Base-by-base conservation (phyloP, 2,329 filamentous ascomycete species). In the Exophiala alcalophila region DNA sequence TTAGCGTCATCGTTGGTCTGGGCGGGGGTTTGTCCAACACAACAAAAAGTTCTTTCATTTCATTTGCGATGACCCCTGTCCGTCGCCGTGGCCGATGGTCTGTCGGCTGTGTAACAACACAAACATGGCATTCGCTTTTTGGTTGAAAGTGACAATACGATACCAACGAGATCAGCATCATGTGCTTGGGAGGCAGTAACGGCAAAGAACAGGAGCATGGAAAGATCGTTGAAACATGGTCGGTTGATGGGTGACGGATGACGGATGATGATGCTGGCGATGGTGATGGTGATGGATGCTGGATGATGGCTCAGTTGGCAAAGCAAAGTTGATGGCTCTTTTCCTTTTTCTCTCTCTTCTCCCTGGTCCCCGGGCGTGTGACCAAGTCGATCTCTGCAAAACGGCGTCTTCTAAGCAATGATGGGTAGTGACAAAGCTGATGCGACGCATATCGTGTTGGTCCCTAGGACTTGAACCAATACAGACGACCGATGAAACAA, bases 1-100 rank as follows among this genome's bases (percentile, higher is more conserved):
- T 53, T 53, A 53, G 50, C 50, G 50, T 53, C 50, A 50, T 50
- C 47, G 47, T 50, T 47, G 50, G 49, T 44, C 44, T 47, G 50
- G 50, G 50, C 50, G 50, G 50, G 37, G 44, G 38, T 52, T 46
- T 52, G 49, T 46, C 41, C 34, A 49, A 33, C 29, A 33, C 32
- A 31, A 29, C 27, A 43, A 52, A 50, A 52, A 47, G 46, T 47
- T 49, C 33, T 37, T 49, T 47, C 41, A 45, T 52, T 52, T 48
- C 44, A 33, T 43, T 43, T 35, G 36, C 44, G 40, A 52, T 43
- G 45, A 47, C 45, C 44, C 49, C 49, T 49, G 42, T 40, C 49
- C 45, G 43, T 44, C 34, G 39, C 30, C n/a, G n/a, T 43, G 26
- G 21, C 29, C 25, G 45, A 47, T 44, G 43, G 49, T 45, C 42